phyloP scores from a whole-genome alignment of 495 filamentous ascomycete species.

The Pyronema omphalodes region DNA sequence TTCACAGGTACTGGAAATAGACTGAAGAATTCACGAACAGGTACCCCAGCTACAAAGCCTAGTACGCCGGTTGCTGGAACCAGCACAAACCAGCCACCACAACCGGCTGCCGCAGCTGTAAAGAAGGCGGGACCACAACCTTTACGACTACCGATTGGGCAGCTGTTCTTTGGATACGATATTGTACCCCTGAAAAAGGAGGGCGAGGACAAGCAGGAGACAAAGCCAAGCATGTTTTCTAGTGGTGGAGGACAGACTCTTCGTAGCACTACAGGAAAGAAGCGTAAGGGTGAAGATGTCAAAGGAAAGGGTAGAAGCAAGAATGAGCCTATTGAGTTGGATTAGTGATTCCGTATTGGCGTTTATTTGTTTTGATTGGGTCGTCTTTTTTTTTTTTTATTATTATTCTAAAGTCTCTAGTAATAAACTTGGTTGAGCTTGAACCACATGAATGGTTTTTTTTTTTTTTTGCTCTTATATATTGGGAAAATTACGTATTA shows the following conservation, averaged over 20 bases:
- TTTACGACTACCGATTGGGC: slow-evolving; percentile 65
- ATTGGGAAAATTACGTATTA: too few relatives aligned
- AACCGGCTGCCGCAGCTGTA: slow-evolving; percentile 30
- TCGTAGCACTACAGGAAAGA: slow-evolving; percentile 34
- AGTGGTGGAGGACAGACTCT: slow-evolving; percentile 69
- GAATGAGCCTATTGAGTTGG: slow-evolving; percentile 16
- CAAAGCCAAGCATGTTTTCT: slow-evolving; percentile 60
- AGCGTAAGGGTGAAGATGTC: slow-evolving; percentile 13
- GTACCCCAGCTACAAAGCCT: slow-evolving; percentile 58
- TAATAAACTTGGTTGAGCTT: too few relatives aligned
- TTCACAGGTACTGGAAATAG: slow-evolving; percentile 60
- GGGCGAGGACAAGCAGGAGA: slow-evolving; percentile 47
- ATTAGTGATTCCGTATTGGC: slow-evolving; percentile 4
- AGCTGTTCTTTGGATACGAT: slow-evolving; percentile 91
- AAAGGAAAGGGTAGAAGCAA: slow-evolving; percentile 10
- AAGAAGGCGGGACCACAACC: slow-evolving; percentile 63
- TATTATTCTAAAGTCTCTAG: too few relatives aligned
- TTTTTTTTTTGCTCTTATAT: too few relatives aligned
- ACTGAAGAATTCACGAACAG: slow-evolving; percentile 59
- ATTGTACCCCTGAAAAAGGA: slow-evolving; percentile 71
- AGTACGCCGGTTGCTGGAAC: slow-evolving; percentile 58
- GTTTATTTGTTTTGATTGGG: background rate
- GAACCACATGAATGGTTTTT: too few relatives aligned
- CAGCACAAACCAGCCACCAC: slow-evolving; percentile 39
- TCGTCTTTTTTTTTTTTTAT: too few relatives aligned